Conservation (phyloP, 129 eudicot species). For the Helianthus tuberosus region DNA sequence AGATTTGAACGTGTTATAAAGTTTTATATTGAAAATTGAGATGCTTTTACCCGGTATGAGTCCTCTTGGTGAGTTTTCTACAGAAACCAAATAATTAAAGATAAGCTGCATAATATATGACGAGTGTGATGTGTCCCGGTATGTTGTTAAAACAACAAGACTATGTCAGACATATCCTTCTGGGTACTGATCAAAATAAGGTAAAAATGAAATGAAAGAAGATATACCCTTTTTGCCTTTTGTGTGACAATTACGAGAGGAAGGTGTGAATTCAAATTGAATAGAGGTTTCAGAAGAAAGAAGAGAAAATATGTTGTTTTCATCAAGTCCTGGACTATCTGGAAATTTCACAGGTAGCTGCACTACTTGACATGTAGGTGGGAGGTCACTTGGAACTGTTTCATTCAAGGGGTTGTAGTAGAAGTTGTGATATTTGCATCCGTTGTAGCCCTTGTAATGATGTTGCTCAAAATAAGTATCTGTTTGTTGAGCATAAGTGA, state of each 20-base stretch:
- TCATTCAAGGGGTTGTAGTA: background rate
- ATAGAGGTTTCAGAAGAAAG: constrained; percentile 1
- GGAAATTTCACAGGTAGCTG: background rate
- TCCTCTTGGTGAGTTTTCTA: too few relatives aligned
- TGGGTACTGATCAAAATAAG: too few relatives aligned
- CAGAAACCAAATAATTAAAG: too few relatives aligned
- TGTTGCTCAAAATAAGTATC: background rate
- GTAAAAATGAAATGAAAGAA: too few relatives aligned
- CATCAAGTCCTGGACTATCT: too few relatives aligned
- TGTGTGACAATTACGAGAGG: constrained; percentile 10
- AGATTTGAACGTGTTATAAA: too few relatives aligned
- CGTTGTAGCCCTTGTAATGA: background rate
- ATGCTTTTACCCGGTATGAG: too few relatives aligned
- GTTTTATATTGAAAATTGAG: too few relatives aligned
- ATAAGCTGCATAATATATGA: too few relatives aligned
- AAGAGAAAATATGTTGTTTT: constrained; percentile 20
- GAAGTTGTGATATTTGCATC: background rate
- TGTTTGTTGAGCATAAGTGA: background rate
- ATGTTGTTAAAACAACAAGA: too few relatives aligned
- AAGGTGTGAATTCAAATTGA: constrained; percentile 14
- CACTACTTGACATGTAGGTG: constrained; percentile 19
- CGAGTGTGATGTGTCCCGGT: too few relatives aligned
- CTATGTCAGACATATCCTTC: too few relatives aligned
- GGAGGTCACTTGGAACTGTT: constrained; percentile 19
- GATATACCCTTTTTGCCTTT: background rate